Evolutionary conservation across 1,284 basidiomycete genomes (phyloP).

Genomic region (Pseudozyma sp.): DNA sequence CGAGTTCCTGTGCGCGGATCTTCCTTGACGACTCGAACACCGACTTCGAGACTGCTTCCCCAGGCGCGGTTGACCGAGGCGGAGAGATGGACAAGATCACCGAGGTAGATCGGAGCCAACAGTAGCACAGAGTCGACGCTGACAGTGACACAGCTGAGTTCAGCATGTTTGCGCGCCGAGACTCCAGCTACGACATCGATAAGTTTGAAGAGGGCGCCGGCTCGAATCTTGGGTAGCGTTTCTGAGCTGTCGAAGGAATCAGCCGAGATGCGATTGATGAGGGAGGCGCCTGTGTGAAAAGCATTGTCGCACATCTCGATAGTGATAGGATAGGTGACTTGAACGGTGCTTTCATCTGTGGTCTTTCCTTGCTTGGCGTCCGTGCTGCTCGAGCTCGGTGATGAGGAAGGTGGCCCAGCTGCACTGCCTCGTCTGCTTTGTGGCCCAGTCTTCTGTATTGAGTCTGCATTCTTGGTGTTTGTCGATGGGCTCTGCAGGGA

Average conservation of each 20-base stretch:
- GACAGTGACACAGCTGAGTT: constrained; percentile 68
- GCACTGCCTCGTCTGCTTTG: constrained; percentile 11
- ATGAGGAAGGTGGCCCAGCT: not conserved
- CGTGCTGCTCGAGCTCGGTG: not conserved
- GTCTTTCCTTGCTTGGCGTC: constrained; percentile 32
- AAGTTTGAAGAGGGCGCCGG: constrained; percentile 69
- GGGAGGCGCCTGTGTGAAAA: constrained; percentile 21
- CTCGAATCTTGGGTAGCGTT: constrained; percentile 53
- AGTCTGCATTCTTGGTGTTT: not conserved
- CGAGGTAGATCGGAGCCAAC: constrained; percentile 60
- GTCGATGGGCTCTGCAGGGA: not conserved
- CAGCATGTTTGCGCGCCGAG: constrained; percentile 68
- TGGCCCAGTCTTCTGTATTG: not conserved
- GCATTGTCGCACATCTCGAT: constrained; percentile 55
- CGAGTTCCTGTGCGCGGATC: constrained; percentile 51
- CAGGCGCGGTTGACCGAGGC: constrained; percentile 69
- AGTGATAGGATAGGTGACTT: constrained; percentile 55
- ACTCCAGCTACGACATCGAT: constrained; percentile 70
- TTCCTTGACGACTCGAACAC: constrained; percentile 68
- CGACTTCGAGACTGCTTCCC: constrained; percentile 69
- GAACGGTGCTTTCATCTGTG: constrained; percentile 49
- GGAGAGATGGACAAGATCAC: constrained; percentile 65
- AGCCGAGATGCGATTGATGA: constrained; percentile 7
- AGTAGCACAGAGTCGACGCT: constrained; percentile 67
- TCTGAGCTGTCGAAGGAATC: constrained; percentile 11